These are phyloP conservation scores for Xylaria flabelliformis DNA, from an alignment of 495 filamentous ascomycete genomes.

Conservation along the genomic window DNA sequence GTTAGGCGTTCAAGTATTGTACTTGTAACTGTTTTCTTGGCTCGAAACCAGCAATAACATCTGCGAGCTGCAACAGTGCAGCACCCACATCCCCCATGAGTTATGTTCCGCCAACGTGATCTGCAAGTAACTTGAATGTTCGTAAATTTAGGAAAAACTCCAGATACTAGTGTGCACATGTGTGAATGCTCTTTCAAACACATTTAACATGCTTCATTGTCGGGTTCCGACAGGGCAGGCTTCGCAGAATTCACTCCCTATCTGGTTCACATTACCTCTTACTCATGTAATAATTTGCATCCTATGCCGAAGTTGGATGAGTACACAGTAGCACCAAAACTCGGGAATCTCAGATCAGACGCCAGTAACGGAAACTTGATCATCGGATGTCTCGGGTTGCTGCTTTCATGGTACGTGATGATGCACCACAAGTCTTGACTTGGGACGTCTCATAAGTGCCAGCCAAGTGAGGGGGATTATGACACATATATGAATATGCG, in stretches of 20 bases:
- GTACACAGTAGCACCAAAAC: not conserved
- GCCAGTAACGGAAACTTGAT: not conserved
- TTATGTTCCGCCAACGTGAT: not conserved
- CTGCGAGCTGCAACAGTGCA: conserved; percentile 18
- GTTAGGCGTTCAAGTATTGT: conserved; percentile 30
- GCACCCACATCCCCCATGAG: not conserved
- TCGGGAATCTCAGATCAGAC: not conserved
- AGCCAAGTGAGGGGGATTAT: conserved; percentile 10
- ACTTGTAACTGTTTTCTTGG: conserved; percentile 18
- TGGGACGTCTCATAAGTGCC: not conserved
- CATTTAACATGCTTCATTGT: not conserved
- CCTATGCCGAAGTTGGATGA: not conserved
- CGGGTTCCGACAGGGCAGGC: not conserved
- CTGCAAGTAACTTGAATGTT: not conserved
- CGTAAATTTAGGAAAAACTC: not conserved
- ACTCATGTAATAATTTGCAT: not conserved
- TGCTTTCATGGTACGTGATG: not conserved
- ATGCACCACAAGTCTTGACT: not conserved
- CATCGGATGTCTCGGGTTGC: not conserved
- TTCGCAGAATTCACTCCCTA: not conserved
- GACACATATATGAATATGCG: conserved; percentile 1
- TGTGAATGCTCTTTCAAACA: not conserved
- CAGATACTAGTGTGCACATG: not conserved
- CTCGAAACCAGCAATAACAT: conserved; percentile 15
- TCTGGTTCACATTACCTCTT: not conserved